Base-by-base conservation (phyloP, 345 rosid species). In the Rhodamnia rubescens region DNA sequence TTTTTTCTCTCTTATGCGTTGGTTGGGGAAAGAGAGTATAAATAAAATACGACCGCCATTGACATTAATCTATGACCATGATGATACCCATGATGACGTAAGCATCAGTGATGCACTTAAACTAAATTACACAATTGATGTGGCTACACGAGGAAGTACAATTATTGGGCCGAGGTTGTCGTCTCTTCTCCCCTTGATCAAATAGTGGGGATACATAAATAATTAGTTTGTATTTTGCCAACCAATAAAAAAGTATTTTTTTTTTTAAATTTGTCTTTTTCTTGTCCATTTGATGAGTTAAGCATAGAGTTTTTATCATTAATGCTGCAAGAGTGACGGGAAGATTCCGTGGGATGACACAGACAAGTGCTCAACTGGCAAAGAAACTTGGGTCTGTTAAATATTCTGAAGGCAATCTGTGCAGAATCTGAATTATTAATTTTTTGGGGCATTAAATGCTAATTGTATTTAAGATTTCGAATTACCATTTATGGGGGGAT, bases 351-450 rank as follows among this genome's bases (percentile, higher is more conserved):
- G 24, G 74, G 74, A 61, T 64, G 75, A 29, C 75, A 29, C 75
- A 15, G 75, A 18, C 47, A 21, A 32, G 26, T 69, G 80, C 80
- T 21, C 80, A 18, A 8, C 80, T 69, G 80, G 80, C 47, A 69
- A 69, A 69, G 80, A 36, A 69, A 69, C 47, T 18, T 24, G 47
- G 80, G 80, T 20, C 80, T 69, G 80, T 69, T 69, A 36, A 69
- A 69, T 36, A 32, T 69, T 69, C 47, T 36, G 80, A 69, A 69
- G 32, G 85, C 18, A 85, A 86, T 85, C 44, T 83, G 54, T 26
- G 83, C 83, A 56, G 86, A 78, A 82, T 86, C 85, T 42, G 54
- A 29, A 52, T 81, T 81, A 87, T 90, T 87, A 21, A 85, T 82
- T 57, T 27, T 13, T 53, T 4, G 6, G 55, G 52, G 81, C 24